Conservation (phyloP, 2,329 filamentous ascomycete species). For the Alternaria tenuissima region DNA sequence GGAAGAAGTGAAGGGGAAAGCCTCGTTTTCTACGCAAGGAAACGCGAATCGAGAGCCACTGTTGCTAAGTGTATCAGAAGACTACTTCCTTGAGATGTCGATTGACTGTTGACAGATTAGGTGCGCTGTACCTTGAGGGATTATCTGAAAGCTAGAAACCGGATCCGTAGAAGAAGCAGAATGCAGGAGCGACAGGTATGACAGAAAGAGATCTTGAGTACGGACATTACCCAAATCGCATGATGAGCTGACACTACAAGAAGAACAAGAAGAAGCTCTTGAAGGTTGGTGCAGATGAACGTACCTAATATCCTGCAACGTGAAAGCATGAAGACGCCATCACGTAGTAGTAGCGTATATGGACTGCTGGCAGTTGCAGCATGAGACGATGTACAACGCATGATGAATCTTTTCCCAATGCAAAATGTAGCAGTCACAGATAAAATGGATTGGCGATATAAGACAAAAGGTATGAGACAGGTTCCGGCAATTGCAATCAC, state of each 20-base stretch:
- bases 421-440: not conserved
- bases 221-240: not conserved
- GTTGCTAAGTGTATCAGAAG: no score
- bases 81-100: no score
- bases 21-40: no score
- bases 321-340: not conserved
- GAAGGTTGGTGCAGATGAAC: not conserved
- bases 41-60: no score
- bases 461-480: not conserved
- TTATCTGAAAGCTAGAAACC: no score
- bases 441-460: not conserved
- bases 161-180: not conserved
- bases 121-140: no score
- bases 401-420: not conserved
- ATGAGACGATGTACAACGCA: not conserved
- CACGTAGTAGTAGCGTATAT: no score
- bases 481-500: not conserved
- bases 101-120: no score
- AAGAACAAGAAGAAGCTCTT: not conserved
- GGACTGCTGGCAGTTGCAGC: not conserved
- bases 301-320: not conserved
- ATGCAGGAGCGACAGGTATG: not conserved
- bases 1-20: no score
- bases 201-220: not conserved
- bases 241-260: not conserved